These are phyloP conservation scores for Flaveria linearis DNA, from an alignment of 129 eudicot genomes.

Conservation along the genomic window DNA sequence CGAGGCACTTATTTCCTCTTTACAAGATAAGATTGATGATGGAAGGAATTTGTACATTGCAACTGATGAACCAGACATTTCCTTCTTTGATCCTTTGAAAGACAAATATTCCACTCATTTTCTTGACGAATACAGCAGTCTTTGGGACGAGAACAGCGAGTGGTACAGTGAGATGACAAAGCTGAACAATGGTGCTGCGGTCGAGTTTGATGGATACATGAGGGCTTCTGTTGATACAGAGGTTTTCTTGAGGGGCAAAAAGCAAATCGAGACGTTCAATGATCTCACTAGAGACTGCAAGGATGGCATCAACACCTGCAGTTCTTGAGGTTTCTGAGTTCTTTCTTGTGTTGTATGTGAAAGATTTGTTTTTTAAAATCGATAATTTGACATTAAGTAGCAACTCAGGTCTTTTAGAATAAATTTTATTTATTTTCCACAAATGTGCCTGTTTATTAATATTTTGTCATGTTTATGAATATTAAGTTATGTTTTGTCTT, in stretches of 20 bases:
- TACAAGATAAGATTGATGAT: constrained; percentile 64
- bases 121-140: constrained; percentile 68
- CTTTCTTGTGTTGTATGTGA: constrained; percentile 28
- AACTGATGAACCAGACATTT: constrained; percentile 66
- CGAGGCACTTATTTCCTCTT: constrained; percentile 58
- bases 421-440: constrained; percentile 15
- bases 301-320: constrained; percentile 90
- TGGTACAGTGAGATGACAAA: constrained; percentile 74
- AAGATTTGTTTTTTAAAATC: constrained; percentile 27
- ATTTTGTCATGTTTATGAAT: constrained; percentile 16
- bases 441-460: constrained; percentile 25
- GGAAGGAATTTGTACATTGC: constrained; percentile 79
- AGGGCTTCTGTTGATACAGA: constrained; percentile 85
- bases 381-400: constrained; percentile 27
- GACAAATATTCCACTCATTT: constrained; percentile 83
- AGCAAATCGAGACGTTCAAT: constrained; percentile 88
- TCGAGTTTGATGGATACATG: constrained; percentile 98
- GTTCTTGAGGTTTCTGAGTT: constrained; percentile 45
- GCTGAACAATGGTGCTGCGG: constrained; percentile 76
- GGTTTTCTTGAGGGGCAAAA: constrained; percentile 93
- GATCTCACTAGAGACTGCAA: constrained; percentile 88
- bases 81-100: constrained; percentile 81
- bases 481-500: too few relatives aligned
- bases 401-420: constrained; percentile 20
- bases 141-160: constrained; percentile 84